These are phyloP conservation scores for Ceratocystis cacaofunesta DNA, from an alignment of 2,329 filamentous ascomycete species.

Conservation along the genomic window DNA sequence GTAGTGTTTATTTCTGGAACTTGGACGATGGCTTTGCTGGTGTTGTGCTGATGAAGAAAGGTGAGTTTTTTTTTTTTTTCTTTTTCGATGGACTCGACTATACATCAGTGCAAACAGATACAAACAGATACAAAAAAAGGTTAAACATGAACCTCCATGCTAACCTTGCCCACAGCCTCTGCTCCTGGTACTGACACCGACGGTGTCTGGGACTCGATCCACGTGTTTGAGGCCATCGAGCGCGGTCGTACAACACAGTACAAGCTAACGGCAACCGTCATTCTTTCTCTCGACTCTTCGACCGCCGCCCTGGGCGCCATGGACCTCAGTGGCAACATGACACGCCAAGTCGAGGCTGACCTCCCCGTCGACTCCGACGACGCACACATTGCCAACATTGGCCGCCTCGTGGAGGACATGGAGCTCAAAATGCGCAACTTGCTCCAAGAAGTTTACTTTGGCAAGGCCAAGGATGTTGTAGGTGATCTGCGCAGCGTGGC, in stretches of 20 bases:
- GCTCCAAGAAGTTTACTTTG: constrained; percentile 97
- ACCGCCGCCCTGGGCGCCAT: constrained; percentile 55
- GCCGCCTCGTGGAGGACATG: constrained; percentile 93
- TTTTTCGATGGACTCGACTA: neutral
- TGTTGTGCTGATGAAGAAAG: constrained; percentile 89
- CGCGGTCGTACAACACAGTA: constrained; percentile 86
- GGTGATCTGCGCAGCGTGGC: constrained; percentile 82
- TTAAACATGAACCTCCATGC: neutral
- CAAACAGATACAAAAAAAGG: neutral
- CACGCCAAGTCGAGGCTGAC: constrained; percentile 85
- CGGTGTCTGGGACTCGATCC: constrained; percentile 94
- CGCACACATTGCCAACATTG: constrained; percentile 91
- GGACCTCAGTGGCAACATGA: constrained; percentile 96
- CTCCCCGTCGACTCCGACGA: constrained; percentile 78
- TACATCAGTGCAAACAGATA: neutral
- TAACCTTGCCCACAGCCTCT: constrained; percentile 37
- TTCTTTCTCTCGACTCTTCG: constrained; percentile 62
- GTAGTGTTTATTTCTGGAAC: constrained; percentile 96
- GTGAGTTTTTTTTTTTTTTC: constrained; percentile 32
- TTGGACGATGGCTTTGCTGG: constrained; percentile 95
- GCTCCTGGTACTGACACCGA: constrained; percentile 50
- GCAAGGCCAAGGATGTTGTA: constrained; percentile 96
- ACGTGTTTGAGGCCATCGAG: constrained; percentile 94
- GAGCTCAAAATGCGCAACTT: constrained; percentile 98
- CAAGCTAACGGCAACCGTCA: constrained; percentile 94